Conservation (phyloP, 2,329 filamentous ascomycete genomes). For the Gnomoniopsis sp. region DNA sequence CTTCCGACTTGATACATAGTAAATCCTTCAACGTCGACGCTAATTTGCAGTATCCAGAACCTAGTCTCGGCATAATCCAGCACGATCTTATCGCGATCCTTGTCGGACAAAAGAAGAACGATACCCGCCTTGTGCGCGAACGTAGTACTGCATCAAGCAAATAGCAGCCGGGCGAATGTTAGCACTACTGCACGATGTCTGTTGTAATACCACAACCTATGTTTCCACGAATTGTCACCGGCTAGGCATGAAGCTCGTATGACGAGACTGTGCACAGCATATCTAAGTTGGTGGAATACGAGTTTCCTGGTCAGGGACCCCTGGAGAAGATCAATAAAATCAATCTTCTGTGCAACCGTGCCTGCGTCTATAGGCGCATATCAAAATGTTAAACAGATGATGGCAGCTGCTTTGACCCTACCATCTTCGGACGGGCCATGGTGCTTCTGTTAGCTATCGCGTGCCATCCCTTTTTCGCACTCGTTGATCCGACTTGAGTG, state of each 20-base stretch:
- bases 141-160: background rate
- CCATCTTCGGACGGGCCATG: background rate
- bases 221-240: background rate
- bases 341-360: slow-evolving; percentile 11
- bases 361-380: background rate
- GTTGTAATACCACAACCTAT: background rate
- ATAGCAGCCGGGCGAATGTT: too few relatives aligned
- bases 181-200: background rate
- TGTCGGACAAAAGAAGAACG: background rate
- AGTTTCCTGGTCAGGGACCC: slow-evolving; percentile 16
- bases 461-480: background rate
- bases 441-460: background rate
- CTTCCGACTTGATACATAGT: too few relatives aligned
- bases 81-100: slow-evolving; percentile 15
- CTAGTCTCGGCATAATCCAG: background rate
- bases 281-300: slow-evolving; percentile 16
- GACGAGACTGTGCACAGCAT: slow-evolving; percentile 15
- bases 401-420: background rate
- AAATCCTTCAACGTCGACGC: background rate
- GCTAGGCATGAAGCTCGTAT: slow-evolving; percentile 9
- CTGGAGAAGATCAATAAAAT: slow-evolving; percentile 14
- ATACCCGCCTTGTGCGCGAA: background rate
- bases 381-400: background rate
- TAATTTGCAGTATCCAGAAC: background rate
- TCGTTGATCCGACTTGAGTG: background rate